phyloP scores from a whole-genome alignment of 306 rosid species.

The Glycine latifolia region DNA sequence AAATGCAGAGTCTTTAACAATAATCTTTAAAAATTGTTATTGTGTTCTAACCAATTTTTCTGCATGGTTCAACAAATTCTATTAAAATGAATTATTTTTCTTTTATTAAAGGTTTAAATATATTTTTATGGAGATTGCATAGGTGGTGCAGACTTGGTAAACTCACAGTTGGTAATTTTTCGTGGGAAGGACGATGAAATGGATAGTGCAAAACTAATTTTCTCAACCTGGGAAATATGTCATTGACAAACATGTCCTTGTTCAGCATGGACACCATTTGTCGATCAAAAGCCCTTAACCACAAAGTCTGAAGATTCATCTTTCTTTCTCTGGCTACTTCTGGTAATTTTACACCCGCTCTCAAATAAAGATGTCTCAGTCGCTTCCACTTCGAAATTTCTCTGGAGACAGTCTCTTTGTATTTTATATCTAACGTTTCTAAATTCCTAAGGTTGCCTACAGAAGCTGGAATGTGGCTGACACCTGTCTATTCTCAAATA shows the following conservation, averaged over 20 bases:
- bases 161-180: too few relatives aligned
- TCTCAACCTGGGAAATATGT: neutral
- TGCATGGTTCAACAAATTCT: too few relatives aligned
- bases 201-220: neutral
- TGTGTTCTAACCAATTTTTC: too few relatives aligned
- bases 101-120: too few relatives aligned
- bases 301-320: slow-evolving; percentile 6
- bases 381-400: neutral
- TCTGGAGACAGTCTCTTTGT: neutral
- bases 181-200: neutral
- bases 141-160: neutral
- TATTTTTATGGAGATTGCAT: too few relatives aligned
- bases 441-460: slow-evolving; percentile 14
- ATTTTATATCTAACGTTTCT: neutral
- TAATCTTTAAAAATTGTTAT: too few relatives aligned
- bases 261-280: neutral
- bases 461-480: neutral
- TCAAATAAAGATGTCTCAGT: neutral
- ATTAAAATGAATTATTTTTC: too few relatives aligned
- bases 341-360: neutral
- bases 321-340: neutral
- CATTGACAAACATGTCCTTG: neutral
- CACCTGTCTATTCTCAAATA: neutral
- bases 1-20: too few relatives aligned
- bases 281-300: neutral